Base-by-base conservation (phyloP, 257 asterid species). In the Nicotiana paniculata region DNA sequence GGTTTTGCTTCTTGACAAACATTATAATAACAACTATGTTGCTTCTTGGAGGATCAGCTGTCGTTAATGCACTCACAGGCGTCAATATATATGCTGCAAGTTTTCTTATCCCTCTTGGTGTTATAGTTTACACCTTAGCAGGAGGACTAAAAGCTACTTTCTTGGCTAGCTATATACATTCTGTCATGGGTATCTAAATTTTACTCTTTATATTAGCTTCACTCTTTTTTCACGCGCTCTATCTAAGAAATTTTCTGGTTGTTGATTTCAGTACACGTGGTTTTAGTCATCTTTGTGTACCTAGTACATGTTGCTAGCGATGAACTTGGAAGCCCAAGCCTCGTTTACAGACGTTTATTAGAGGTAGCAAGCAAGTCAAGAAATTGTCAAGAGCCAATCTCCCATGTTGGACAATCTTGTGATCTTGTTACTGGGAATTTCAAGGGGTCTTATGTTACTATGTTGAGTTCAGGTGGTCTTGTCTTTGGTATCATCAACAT, bases 131-230 rank as follows among this genome's bases (percentile, higher is more conserved):
- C 90, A 95, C 99, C 11, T 85, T 93, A 6, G 97, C 98, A 2
- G 99, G 99, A 86, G 97, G 97, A 55, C 91, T 93, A 9, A 95
- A 95, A 81, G 99, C 99, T 79, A 95, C 99, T 64, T 95, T 95
- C 91, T 88, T 95, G 84, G 99, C 98, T 0, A 95, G 98, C 83
- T 95, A 95, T 64, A 92, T 95, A 83, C 99, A 95, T 85, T 95
- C 99, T 33, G 97, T 92, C 4, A 95, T 93, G 86, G 98, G 99
- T 95, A 65, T 9, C 30, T 77, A 5, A 26, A 2, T 7, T 10
- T 0, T 26, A 8, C 10, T 21, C 17, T 43, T 32, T 63, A 2
- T 24, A n/a, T 39, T 37, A 13, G 57, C 46, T 74, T n/a, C 26
- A 15, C 17, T 53, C 72, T 57, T 32, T 77, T 30, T 28, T 43